Conservation (phyloP, 208 protist genomes). For the Perkinsela sp. region DNA sequence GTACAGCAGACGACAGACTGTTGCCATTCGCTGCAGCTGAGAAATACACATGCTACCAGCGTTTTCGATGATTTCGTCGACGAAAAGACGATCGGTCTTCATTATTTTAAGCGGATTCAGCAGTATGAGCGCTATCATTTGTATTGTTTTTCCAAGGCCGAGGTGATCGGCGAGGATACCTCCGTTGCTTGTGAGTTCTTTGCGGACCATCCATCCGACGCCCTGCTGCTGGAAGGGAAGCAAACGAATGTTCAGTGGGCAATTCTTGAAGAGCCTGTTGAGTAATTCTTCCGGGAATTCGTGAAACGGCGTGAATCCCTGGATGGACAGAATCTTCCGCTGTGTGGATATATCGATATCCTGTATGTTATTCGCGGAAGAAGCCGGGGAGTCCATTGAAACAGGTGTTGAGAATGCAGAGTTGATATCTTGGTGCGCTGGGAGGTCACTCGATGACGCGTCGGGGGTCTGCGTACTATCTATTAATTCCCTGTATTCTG, state of each 20-base stretch:
- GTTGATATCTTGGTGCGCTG: too few species aligned
- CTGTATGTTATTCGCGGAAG: too few species aligned
- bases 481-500: too few species aligned
- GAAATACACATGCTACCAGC: not conserved
- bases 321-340: not conserved
- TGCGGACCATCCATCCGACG: conserved; percentile 52
- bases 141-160: conserved; percentile 63
- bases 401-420: too few species aligned
- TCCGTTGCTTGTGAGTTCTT: conserved; percentile 29
- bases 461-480: too few species aligned
- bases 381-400: too few species aligned
- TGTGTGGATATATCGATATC: not conserved
- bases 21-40: not conserved
- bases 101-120: not conserved
- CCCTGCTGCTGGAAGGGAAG: conserved; percentile 64
- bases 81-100: not conserved
- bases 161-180: conserved; percentile 67
- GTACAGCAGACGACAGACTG: not conserved
- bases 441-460: too few species aligned
- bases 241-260: conserved; percentile 11
- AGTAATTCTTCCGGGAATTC: not conserved
- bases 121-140: conserved; percentile 42
- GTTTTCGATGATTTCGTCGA: not conserved
- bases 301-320: not conserved
- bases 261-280: not conserved